Base-by-base conservation (phyloP, 768 basidiomycete genomes). In the Boletus tylopilopsis region DNA sequence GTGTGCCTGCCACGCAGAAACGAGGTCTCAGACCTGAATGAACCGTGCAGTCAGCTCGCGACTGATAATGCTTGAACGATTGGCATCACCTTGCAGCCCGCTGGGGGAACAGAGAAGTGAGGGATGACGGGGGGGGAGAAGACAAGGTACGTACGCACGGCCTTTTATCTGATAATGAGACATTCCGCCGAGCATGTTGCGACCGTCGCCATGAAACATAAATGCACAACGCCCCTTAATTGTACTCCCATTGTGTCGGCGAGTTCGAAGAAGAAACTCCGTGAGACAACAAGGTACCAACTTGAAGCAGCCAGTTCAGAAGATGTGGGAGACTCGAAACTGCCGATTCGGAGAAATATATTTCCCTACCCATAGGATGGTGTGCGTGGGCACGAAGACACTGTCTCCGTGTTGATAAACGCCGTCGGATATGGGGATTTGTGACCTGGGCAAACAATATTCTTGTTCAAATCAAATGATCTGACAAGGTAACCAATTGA, bases 11-110 rank as follows among this genome's bases (percentile, higher is more conserved):
- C 53, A 59, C 60, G 35, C 29, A 25, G 43, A 48, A 51, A 53
- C 11, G 29, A 54, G 60, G 63, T 65, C 57, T 43, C 63, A 34
- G 57, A 65, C 62, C 62, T 60, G 9, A 10, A 8, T 21, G 32
- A 32, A 36, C 18, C 0, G 44, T 39, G 1, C 19, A 35, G 12
- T 39, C 23, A 30, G 42, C 33, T 21, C n/a, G 12, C 23, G 19
- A 32, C 25, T 5, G 1, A 27, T 15, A 7, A 29, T 2, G 9
- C 24, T 5, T 10, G 24, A 41, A 35, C 10, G 25, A 5, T 13
- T 24, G 19, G 30, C 12, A 2, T 37, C 37, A 62, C 59, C 59
- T 60, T 25, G 27, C 11, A 41, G 25, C 47, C 59, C 50, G 10
- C 59, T 45, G 1, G 54, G 50, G 50, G 51, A 24, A 32, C 13